Conservation (phyloP, 116 monocot species). For the Posidonia oceanica region DNA sequence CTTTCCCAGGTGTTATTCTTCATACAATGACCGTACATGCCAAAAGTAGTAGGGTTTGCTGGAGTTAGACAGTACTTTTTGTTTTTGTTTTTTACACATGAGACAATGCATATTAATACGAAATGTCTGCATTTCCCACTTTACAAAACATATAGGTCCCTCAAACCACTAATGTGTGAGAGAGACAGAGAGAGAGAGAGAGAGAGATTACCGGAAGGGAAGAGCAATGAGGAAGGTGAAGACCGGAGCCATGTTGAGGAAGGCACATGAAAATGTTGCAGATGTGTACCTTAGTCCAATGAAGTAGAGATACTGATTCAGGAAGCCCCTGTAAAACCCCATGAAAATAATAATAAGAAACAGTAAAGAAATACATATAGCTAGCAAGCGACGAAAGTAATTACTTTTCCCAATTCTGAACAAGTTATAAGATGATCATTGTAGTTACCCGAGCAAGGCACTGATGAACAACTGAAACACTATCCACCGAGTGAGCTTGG, state of each 20-base stretch:
- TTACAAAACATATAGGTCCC: too few relatives aligned
- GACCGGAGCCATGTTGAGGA: constrained; percentile 72
- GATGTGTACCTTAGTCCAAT: constrained; percentile 56
- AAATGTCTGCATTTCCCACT: background rate
- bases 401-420: too few relatives aligned
- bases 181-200: background rate
- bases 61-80: too few relatives aligned
- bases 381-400: background rate
- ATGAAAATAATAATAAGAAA: too few relatives aligned
- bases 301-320: constrained; percentile 72
- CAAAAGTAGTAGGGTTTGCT: too few relatives aligned
- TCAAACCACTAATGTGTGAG: too few relatives aligned
- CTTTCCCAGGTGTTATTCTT: too few relatives aligned
- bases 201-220: constrained; percentile 29
- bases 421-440: background rate
- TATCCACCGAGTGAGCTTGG: constrained; percentile 45
- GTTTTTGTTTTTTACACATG: too few relatives aligned
- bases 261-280: constrained; percentile 68
- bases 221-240: constrained; percentile 69
- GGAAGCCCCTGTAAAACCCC: constrained; percentile 35
- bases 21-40: too few relatives aligned
- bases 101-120: too few relatives aligned
- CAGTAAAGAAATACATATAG: background rate
- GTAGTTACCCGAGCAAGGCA: constrained; percentile 48
- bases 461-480: constrained; percentile 37